Conservation (phyloP, 192 early-diverging fungal species). For the Podila clonocystis region DNA sequence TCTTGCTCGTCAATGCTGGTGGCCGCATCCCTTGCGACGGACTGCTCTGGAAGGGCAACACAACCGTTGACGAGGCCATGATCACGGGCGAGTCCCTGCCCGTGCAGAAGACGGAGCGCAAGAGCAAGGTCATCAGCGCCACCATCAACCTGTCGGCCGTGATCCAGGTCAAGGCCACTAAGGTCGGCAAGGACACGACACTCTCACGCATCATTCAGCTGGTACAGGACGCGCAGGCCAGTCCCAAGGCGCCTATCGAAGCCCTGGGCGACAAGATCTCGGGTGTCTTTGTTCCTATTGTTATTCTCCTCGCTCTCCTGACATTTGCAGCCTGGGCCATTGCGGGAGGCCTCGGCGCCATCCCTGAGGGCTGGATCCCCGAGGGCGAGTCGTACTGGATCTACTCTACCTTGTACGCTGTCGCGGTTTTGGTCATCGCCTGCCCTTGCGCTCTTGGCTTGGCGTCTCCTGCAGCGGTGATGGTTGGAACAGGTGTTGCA, state of each 20-base stretch:
- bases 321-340: conserved; percentile 68
- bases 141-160: conserved; percentile 70
- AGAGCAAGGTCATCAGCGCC: conserved; percentile 62
- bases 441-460: conserved; percentile 79
- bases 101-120: conserved; percentile 63
- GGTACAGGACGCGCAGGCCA: conserved; percentile 73
- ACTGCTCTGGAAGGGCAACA: conserved; percentile 56
- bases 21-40: conserved; percentile 82
- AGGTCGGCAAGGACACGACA: conserved; percentile 70
- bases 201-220: conserved; percentile 69
- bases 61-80: conserved; percentile 81
- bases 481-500: conserved; percentile 79
- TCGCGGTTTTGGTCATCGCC: conserved; percentile 75
- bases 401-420: conserved; percentile 65
- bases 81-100: conserved; percentile 85
- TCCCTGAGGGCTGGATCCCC: conserved; percentile 55
- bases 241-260: conserved; percentile 72
- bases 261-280: conserved; percentile 71
- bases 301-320: conserved; percentile 65
- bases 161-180: conserved; percentile 71
- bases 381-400: conserved; percentile 54
- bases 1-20: conserved; percentile 76
- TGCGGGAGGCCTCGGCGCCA: conserved; percentile 31
- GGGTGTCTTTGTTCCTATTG: conserved; percentile 69
- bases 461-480: conserved; percentile 77